Evolutionary conservation across 1,139 yeast species (phyloP), one percentile per base, ranked within the genome.

Genomic region (Debaryomyces fabryi): DNA sequence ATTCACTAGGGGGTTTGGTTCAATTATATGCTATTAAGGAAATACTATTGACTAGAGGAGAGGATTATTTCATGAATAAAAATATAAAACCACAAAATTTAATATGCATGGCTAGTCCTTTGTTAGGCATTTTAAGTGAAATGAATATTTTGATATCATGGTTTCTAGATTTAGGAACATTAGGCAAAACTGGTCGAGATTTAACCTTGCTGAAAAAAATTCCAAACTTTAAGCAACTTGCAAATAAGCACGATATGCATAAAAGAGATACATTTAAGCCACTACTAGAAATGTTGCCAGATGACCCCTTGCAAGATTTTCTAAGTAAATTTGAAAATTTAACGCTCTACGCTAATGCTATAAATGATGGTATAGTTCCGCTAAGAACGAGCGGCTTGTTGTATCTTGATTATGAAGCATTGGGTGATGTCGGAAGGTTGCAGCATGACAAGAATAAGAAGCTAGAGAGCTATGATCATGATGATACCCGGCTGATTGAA

Each of bases 321-420:
- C 69, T 93, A 50, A 72, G 74, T 40, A 65, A 68, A 54, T 93
- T 95, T 63, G 70, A 74, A 46, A 77, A 85, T 45, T 73, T 97
- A 52, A 87, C 93, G 0, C 69, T 87, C 0, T 86, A 89, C 60
- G 95, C 96, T 2, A 88, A 88, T 61, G 86, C 88, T 2, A 74
- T 88, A n/a, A 83, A 88, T 60, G 97, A 89, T 64, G 99, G 99
- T 0, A 92, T 93, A 48, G 99, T 93, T 0, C 98, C 99, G 0
- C 71, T 93, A 51, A 71, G 83, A 47, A 74, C 87, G 0, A 75
- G 84, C 1, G 82, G 85, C 0, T 63, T 82, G 35, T 59, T 82
- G 32, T 82, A 78, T 49, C 59, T 76, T 45, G 81, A 76, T 53
- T 76, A 75, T 57, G 68, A 68, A 41, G 79, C 77, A 0, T 58